Base-by-base conservation (phyloP, 129 eudicot genomes). In the Heracleum sosnowskyi region DNA sequence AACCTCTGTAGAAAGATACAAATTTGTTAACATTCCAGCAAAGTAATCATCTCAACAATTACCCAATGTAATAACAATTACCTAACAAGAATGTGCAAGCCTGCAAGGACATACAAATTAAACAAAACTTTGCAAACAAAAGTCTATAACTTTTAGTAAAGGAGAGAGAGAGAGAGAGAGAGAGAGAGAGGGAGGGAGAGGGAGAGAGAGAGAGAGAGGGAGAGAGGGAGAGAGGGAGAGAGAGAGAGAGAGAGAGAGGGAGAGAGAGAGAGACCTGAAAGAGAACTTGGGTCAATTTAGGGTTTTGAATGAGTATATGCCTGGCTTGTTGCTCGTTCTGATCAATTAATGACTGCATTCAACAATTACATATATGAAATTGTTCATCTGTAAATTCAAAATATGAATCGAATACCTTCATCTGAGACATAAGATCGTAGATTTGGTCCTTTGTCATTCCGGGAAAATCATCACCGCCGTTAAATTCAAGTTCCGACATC, bases 301-400 rank as follows among this genome's bases (percentile, higher is more conserved):
- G n/a, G n/a, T n/a, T n/a, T n/a, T 93, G 97, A 73, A 93, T 88
- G 74, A 94, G 87, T 76, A 94, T 94, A 69, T 91, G 89, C 75
- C 93, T 94, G 11, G 98, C 98, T 81, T 94, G 98, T 26, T 89
- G 88, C 85, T 88, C 94, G 64, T 94, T 94, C 87, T 94, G 96
- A 81, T 94, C 97, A n/a, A 91, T 89, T 83, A 94, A 79, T 49
- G 85, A 64, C 98, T 93, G 89, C 88, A 86, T 29, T 77, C 44
- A 12, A 55, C 17, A 35, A 28, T 41, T 29, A 35, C 18, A 9
- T 45, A 3, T 41, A 51, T 51, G n/a, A 26, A 57, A 3, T 1
- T 24, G 31, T 22, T 22, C 66, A 22, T 57, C 31, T 57, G 16
- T n/a, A n/a, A n/a, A n/a, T n/a, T n/a, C n/a, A n/a, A n/a, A n/a